A percentile compares a stretch with the other conserved stretches of the same genome.
Conservation (phyloP, 1,284 basidiomycete genomes). For the Pseudozyma tsukubaensis region DNA sequence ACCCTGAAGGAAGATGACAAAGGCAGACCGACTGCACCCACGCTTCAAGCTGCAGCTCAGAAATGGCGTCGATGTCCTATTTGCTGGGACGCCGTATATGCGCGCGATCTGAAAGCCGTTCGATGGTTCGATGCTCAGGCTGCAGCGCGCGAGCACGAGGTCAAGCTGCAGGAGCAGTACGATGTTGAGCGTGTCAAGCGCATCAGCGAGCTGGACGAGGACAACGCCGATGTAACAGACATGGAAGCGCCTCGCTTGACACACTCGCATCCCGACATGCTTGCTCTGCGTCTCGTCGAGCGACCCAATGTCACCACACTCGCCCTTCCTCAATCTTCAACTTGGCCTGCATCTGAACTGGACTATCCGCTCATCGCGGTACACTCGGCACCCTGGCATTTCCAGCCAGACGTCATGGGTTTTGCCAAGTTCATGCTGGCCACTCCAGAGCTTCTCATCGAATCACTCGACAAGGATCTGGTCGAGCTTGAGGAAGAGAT, state of each 20-base stretch:
- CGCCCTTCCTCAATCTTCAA: conserved; percentile 88
- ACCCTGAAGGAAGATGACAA: conserved; percentile 37
- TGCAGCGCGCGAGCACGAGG: conserved; percentile 40
- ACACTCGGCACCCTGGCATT: conserved; percentile 92
- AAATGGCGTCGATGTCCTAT: conserved; percentile 79
- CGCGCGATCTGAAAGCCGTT: conserved; percentile 90
- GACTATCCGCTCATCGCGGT: conserved; percentile 77
- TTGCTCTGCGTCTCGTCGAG: conserved; percentile 85
- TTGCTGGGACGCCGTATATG: conserved; percentile 92
- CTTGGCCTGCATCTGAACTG: conserved; percentile 78
- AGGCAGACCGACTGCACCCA: conserved; percentile 14
- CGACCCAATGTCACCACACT: conserved; percentile 93
- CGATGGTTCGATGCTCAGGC: conserved; percentile 71
- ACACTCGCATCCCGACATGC: conserved; percentile 71
- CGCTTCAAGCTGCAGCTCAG: conserved; percentile 27
- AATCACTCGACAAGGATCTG: conserved; percentile 80
- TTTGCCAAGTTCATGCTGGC: conserved; percentile 97
- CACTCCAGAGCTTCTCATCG: conserved; percentile 79
- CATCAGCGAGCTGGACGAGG: conserved; percentile 26
- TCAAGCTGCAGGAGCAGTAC: conserved; percentile 30
- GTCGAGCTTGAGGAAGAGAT: conserved; percentile 78
- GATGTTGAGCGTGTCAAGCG: conserved; percentile 26
- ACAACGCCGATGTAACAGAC: conserved; percentile 12
- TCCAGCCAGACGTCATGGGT: conserved; percentile 88
- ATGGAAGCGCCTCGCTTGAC: conserved; percentile 23